phyloP scores from a whole-genome alignment of 164 flowering plant genomes.

The Houttuynia cordata region DNA sequence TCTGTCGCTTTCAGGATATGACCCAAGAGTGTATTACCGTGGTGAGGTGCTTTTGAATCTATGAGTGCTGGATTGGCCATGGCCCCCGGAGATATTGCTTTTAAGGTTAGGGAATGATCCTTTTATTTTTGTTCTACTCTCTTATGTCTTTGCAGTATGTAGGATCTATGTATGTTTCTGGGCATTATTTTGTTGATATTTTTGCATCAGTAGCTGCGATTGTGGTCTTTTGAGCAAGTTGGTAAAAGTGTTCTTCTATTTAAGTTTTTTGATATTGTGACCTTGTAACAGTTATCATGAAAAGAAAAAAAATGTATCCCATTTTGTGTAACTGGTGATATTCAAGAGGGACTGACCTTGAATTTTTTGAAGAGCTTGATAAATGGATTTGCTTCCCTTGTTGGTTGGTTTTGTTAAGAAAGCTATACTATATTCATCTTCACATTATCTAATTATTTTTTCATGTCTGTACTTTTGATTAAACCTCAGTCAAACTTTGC shows the following conservation, averaged over 20 bases:
- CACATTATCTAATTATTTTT: neutral
- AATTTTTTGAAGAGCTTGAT: neutral
- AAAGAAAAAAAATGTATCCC: neutral
- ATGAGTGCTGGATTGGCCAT: constrained; percentile 98
- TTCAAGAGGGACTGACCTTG: no score
- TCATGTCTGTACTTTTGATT: neutral
- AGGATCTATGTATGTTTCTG: no score
- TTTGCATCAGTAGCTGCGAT: neutral
- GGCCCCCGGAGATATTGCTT: constrained; percentile 98
- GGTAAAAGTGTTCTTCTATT: neutral
- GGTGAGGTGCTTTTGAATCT: constrained; percentile 97
- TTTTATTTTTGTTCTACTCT: neutral
- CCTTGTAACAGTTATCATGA: neutral
- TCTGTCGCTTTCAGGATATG: constrained; percentile 81
- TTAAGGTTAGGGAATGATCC: constrained; percentile 41
- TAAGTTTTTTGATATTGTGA: neutral
- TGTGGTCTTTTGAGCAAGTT: neutral
- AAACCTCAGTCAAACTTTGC: constrained; percentile 82
- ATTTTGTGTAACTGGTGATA: no score
- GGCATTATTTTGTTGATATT: no score
- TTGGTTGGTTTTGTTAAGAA: neutral
- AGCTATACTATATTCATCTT: neutral
- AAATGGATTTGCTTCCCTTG: neutral
- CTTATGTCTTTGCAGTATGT: no score
- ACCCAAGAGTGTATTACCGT: constrained; percentile 80